Percentiles rank a stretch among this genome's conserved stretches.
phyloP scores from a whole-genome alignment of 495 filamentous ascomycete species.

The Cenococcum geophilum region DNA sequence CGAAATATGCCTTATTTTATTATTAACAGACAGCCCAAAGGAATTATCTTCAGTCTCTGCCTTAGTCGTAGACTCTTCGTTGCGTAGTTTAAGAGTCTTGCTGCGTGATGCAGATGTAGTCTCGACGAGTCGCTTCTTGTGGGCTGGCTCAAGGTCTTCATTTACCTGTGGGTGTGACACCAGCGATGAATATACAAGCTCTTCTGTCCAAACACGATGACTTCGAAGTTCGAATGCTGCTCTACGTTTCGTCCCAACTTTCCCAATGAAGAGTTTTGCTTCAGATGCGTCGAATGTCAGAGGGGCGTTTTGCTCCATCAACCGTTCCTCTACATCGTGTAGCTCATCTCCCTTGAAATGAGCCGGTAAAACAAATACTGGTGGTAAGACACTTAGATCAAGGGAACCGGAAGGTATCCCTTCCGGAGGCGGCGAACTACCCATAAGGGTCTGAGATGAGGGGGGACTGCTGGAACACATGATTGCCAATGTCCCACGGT shows the following conservation, averaged over 20 bases:
- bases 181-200: slow-evolving; percentile 31
- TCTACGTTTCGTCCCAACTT: slow-evolving; percentile 59
- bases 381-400: slow-evolving; percentile 50
- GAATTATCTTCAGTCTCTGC: slow-evolving; percentile 17
- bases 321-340: slow-evolving; percentile 55
- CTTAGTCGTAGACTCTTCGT: slow-evolving; percentile 25
- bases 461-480: slow-evolving; percentile 9
- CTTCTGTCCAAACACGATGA: slow-evolving; percentile 56
- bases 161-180: background rate
- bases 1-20: background rate
- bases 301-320: slow-evolving; percentile 48
- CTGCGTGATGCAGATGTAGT: background rate
- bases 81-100: slow-evolving; percentile 4
- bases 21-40: background rate
- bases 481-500: slow-evolving; percentile 10
- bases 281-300: slow-evolving; percentile 69
- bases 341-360: slow-evolving; percentile 58
- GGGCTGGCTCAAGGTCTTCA: slow-evolving; percentile 20
- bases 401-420: background rate
- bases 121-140: slow-evolving; percentile 35
- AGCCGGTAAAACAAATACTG: slow-evolving; percentile 67
- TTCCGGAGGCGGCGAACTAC: slow-evolving; percentile 3
- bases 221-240: slow-evolving; percentile 72
- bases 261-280: slow-evolving; percentile 67
- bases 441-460: slow-evolving; percentile 17